Evolutionary conservation across 257 asterid species (phyloP).

Genomic region (Solanum phureja): DNA sequence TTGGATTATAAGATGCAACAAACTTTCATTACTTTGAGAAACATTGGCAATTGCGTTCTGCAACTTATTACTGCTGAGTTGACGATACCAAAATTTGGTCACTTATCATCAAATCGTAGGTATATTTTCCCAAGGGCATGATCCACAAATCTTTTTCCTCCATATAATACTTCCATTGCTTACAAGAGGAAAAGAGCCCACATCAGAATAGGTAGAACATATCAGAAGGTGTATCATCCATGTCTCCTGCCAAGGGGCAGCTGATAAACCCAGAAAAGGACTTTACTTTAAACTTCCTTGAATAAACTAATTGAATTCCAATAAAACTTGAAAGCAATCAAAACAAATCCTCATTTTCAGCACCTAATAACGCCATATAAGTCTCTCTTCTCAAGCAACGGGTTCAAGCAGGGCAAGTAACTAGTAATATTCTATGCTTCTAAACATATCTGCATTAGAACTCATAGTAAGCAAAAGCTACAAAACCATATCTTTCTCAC

Average conservation of each 20-base stretch:
- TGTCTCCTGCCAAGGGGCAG: not conserved
- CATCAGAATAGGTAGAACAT: not conserved
- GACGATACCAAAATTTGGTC: not conserved
- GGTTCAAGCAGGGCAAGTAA: not conserved
- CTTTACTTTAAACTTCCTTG: not conserved
- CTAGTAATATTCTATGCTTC: not conserved
- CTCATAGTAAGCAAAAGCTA: not conserved
- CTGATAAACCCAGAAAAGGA: not conserved
- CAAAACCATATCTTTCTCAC: not conserved
- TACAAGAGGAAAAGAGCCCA: not conserved
- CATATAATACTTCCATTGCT: not conserved
- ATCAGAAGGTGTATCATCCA: not conserved
- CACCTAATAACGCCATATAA: not conserved
- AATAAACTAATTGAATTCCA: not conserved
- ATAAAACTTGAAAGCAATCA: not conserved
- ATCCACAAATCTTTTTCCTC: not conserved
- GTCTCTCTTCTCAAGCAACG: not conserved
- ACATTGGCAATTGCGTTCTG: not conserved
- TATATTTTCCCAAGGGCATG: not conserved
- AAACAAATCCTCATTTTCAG: not conserved
- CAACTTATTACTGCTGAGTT: not conserved
- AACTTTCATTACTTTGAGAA: not conserved
- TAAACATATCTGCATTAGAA: not conserved
- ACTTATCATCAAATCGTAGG: not conserved
- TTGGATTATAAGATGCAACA: not conserved